These are phyloP conservation scores for Hylodesmum podocarpum DNA, from an alignment of 306 rosid species.

Conservation along the genomic window DNA sequence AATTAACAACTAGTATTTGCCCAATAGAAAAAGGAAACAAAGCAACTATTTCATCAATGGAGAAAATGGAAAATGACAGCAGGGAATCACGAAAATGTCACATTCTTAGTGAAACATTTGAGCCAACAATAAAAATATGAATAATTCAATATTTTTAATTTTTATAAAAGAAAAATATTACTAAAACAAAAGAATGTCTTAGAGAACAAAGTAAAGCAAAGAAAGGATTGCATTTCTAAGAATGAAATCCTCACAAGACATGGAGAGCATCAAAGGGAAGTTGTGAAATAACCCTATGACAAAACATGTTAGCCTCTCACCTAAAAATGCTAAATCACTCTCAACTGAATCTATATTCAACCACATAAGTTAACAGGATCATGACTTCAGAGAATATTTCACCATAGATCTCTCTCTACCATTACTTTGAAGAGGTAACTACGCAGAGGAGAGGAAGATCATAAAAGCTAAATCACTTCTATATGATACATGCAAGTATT, in stretches of 20 bases:
- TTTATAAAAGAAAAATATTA: background rate
- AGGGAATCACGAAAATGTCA: conserved; percentile 1
- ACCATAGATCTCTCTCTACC: no score
- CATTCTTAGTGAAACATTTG: conserved; percentile 15
- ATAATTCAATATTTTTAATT: background rate
- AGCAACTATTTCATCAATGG: background rate
- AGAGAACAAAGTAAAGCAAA: conserved; percentile 1
- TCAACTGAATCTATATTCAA: background rate
- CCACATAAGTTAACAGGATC: background rate
- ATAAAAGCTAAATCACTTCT: background rate
- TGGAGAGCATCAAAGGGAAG: background rate
- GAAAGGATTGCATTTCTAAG: background rate
- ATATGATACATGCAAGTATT: background rate
- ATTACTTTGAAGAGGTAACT: no score
- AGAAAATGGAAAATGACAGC: conserved; percentile 15
- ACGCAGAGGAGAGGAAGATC: no score
- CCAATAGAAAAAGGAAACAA: no score
- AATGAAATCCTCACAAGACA: background rate
- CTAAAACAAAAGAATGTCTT: background rate
- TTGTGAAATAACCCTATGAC: background rate
- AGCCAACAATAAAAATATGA: background rate
- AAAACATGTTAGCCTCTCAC: background rate
- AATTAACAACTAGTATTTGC: no score
- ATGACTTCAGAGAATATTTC: no score
- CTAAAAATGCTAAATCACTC: conserved; percentile 1